Conservation (phyloP, 768 basidiomycete genomes). For the Boletus vermiculosoides region DNA sequence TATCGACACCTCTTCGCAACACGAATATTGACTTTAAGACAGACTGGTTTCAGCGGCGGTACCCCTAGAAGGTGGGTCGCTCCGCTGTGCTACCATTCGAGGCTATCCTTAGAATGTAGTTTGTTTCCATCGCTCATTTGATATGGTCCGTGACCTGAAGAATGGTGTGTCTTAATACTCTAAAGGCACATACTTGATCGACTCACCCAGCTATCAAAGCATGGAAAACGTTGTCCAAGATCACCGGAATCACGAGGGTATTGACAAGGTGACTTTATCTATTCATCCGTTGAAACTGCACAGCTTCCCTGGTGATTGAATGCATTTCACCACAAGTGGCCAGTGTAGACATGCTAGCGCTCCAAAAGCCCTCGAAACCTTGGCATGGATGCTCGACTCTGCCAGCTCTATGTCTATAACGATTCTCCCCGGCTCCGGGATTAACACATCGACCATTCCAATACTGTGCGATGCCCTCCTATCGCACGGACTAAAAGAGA, state of each 20-base stretch:
- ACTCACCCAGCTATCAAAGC: conserved; percentile 15
- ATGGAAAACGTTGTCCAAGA: conserved; percentile 46
- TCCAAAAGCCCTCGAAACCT: conserved; percentile 38
- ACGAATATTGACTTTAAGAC: not conserved
- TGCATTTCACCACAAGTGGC: conserved; percentile 43
- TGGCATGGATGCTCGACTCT: conserved; percentile 41
- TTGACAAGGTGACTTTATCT: conserved; percentile 62
- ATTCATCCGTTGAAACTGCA: not conserved
- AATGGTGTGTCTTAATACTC: conserved; percentile 41
- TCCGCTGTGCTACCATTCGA: not conserved
- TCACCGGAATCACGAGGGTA: conserved; percentile 70
- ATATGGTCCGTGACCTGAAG: conserved; percentile 58
- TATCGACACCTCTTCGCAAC: not conserved
- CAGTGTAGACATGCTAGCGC: conserved; percentile 42
- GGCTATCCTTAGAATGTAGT: conserved; percentile 39
- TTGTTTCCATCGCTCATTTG: conserved; percentile 79
- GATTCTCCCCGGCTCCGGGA: conserved; percentile 76
- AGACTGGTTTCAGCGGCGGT: conserved; percentile 58
- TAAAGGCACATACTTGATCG: not conserved
- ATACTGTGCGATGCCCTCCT: conserved; percentile 49
- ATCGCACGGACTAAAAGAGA: conserved; percentile 58
- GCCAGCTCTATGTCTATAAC: conserved; percentile 13
- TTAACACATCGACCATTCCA: conserved; percentile 57
- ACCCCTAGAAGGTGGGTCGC: conserved; percentile 57
- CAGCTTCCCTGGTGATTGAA: not conserved